These are phyloP conservation scores for Cytospora paraplurivora DNA, from an alignment of 2,329 filamentous ascomycete species.

Conservation along the genomic window DNA sequence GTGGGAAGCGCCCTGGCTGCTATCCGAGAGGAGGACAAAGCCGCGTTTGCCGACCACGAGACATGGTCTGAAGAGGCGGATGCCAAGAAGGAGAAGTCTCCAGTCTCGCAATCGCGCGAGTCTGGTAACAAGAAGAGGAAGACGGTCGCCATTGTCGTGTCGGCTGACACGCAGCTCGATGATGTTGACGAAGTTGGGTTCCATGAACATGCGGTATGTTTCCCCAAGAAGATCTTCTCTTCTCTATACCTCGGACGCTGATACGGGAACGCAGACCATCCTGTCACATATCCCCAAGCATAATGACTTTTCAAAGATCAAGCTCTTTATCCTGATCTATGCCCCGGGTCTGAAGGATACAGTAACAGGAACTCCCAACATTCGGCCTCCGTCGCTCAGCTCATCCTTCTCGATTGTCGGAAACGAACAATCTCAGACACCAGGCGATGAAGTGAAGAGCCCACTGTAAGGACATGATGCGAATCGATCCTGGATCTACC, in stretches of 20 bases:
- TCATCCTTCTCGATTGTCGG: slow-evolving; percentile 90
- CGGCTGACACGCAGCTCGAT: slow-evolving; percentile 68
- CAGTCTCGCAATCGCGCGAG: slow-evolving; percentile 39
- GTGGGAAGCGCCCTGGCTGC: slow-evolving; percentile 81
- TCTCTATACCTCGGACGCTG: slow-evolving; percentile 4
- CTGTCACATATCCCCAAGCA: slow-evolving; percentile 84
- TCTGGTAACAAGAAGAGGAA: slow-evolving; percentile 58
- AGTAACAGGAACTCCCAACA: slow-evolving; percentile 55
- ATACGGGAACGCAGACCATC: slow-evolving; percentile 62
- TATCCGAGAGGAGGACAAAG: slow-evolving; percentile 81
- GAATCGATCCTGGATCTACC: background rate
- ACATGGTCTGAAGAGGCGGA: slow-evolving; percentile 91
- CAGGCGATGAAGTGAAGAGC: slow-evolving; percentile 64
- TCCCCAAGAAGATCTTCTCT: slow-evolving; percentile 14
- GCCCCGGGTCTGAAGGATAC: slow-evolving; percentile 76
- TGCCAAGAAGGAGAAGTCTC: slow-evolving; percentile 56
- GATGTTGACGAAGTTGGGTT: slow-evolving; percentile 61
- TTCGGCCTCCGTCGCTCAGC: slow-evolving; percentile 64
- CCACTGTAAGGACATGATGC: slow-evolving; percentile 49
- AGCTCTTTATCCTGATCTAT: slow-evolving; percentile 88
- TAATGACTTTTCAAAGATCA: slow-evolving; percentile 71
- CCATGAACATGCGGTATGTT: slow-evolving; percentile 79
- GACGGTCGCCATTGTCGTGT: slow-evolving; percentile 86
- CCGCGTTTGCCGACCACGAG: slow-evolving; percentile 81
- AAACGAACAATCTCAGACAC: slow-evolving; percentile 69